Base-by-base conservation (phyloP, 768 basidiomycete genomes). In the Cystobasidium tubakii region DNA sequence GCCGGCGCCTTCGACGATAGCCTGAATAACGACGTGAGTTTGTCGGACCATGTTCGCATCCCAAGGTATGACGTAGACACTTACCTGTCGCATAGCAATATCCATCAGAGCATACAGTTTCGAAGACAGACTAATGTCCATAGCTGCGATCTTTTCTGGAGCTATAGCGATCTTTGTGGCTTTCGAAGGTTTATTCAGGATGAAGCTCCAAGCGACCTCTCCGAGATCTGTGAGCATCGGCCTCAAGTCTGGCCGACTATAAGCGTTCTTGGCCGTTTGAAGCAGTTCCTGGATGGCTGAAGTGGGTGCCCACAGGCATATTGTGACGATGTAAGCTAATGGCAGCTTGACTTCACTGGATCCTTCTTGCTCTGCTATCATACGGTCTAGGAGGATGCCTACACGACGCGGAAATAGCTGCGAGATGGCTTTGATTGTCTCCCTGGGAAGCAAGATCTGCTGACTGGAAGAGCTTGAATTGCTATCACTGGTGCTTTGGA, bases 301-400 rank as follows among this genome's bases (percentile, higher is more conserved):
- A 29, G 57, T 4, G 6, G 57, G 57, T 29, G 57, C 57, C 57
- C 57, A 60, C 13, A 60, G 27, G 27, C 57, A 60, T 12, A 21
- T 60, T 34, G 57, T 31, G 13, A 60, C 57, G 57, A 60, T 34
- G 57, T 60, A 60, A 6, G 57, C 57, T 23, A 60, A 34, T 12
- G 57, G 57, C 29, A 60, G 23, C 23, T 60, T 60, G 27, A 60
- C 57, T 31, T 60, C 23, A 12, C 13, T 60, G 4, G 29, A 27
- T 4, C 33, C 33, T 15, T 60, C 57, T 21, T 60, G 57, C 23
- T 60, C 57, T 31, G 4, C 9, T 34, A 60, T 60, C 57, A 60
- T 60, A 15, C 33, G 10, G 57, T 60, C 23, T 4, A 60, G 57
- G 13, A 60, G 13, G 23, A 34, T 21, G 21, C 29, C 25, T 12